These are phyloP conservation scores for Geum urbanum DNA, from an alignment of 306 rosid genomes.

Conservation along the genomic window DNA sequence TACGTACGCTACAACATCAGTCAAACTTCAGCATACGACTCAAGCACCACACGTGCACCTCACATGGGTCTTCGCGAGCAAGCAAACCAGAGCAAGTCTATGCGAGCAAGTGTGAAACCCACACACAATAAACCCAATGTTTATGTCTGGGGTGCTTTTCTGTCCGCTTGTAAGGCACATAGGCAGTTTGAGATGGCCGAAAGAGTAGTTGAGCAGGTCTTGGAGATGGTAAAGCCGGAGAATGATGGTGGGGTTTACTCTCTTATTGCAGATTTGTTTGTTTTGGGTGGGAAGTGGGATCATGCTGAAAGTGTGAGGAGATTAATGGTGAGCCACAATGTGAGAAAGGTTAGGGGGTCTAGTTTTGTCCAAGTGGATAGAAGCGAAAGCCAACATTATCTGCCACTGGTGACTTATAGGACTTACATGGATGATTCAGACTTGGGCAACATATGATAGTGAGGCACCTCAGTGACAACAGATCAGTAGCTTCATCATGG, in stretches of 20 bases:
- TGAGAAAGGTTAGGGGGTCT: conserved; percentile 41
- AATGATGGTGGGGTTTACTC: background rate
- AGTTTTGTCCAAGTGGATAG: conserved; percentile 34
- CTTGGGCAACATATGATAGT: background rate
- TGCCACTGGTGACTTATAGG: background rate
- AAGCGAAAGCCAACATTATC: background rate
- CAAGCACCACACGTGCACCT: no score
- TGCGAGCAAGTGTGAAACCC: no score
- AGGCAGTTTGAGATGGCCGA: conserved; percentile 5
- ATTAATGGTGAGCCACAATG: conserved; percentile 33
- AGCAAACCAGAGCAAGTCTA: no score
- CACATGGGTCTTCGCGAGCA: no score
- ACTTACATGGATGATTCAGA: background rate
- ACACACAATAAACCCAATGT: conserved; percentile 24
- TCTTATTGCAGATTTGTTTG: conserved; percentile 31
- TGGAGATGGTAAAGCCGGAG: background rate
- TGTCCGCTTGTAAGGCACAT: conserved; percentile 18
- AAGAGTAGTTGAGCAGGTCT: background rate
- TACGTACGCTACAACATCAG: no score
- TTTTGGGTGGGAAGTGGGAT: conserved; percentile 51
- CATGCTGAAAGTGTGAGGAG: conserved; percentile 52
- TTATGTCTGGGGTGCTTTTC: conserved; percentile 19
- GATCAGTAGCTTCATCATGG: background rate
- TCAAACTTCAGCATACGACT: no score
- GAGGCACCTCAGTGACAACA: background rate